Evolutionary conservation across 352 stramenopile species (phyloP).

Genomic region (Phytophthora vignae): DNA sequence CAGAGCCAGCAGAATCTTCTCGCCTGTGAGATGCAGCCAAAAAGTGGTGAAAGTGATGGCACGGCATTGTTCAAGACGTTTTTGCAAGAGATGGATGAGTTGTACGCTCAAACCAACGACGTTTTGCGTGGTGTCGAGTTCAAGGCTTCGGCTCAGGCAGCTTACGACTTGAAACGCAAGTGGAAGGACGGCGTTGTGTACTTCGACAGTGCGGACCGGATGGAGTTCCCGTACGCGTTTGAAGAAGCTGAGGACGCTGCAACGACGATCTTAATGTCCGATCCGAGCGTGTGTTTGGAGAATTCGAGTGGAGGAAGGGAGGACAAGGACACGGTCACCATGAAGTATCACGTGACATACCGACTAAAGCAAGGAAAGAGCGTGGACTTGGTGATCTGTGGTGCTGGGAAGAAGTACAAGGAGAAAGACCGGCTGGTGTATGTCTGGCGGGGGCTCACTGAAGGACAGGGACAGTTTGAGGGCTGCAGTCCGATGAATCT

Average conservation of each 20-base stretch:
- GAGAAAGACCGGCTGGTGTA: constrained; percentile 48
- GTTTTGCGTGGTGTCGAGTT: constrained; percentile 18
- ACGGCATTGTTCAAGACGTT: constrained; percentile 6
- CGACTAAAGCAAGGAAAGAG: background rate
- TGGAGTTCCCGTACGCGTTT: constrained; percentile 15
- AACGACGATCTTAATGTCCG: constrained; percentile 19
- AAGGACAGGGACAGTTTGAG: constrained; percentile 38
- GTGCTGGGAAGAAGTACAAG: constrained; percentile 44
- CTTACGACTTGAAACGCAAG: constrained; percentile 15
- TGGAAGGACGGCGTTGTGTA: constrained; percentile 16
- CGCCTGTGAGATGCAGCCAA: constrained; percentile 1
- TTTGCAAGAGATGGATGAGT: constrained; percentile 1
- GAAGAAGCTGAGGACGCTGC: constrained; percentile 14
- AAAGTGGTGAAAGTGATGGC: background rate
- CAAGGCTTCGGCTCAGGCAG: background rate
- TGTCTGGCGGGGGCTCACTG: constrained; percentile 49
- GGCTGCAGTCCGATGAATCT: constrained; percentile 53
- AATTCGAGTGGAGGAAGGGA: background rate
- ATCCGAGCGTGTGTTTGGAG: background rate
- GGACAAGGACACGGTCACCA: constrained; percentile 25
- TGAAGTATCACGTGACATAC: constrained; percentile 39
- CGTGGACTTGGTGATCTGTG: constrained; percentile 6
- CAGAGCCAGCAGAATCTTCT: background rate
- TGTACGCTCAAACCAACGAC: constrained; percentile 21
- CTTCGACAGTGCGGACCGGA: constrained; percentile 29